A percentile compares a stretch with the other conserved stretches of the same genome.
Conservation (phyloP, 2,329 filamentous ascomycete species). For the Dothidotthia symphoricarpi region DNA sequence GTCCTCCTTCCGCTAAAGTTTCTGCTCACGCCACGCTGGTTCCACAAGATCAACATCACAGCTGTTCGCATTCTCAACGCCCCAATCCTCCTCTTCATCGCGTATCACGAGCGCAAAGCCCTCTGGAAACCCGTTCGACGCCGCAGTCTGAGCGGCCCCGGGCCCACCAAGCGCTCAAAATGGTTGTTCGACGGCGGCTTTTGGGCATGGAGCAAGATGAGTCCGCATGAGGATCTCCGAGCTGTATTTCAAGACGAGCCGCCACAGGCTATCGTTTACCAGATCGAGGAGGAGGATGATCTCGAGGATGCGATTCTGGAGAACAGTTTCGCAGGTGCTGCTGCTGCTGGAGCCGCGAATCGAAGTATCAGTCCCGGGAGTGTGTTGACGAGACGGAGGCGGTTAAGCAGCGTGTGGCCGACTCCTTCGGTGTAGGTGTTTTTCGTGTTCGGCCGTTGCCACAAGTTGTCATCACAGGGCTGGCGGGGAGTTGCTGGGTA, state of each 20-base stretch:
- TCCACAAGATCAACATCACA: conserved; percentile 84
- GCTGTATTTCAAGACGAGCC: conserved; percentile 71
- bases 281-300: conserved; percentile 52
- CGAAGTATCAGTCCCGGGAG: conserved; percentile 36
- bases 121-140: conserved; percentile 59
- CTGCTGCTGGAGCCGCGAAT: conserved; percentile 9
- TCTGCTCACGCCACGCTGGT: conserved; percentile 76
- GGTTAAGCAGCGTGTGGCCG: conserved; percentile 40
- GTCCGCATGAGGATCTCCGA: conserved; percentile 68
- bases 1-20: conserved; percentile 75
- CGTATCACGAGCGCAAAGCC: conserved; percentile 66
- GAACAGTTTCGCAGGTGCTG: conserved; percentile 37
- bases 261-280: conserved; percentile 54
- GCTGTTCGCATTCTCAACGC: conserved; percentile 72
- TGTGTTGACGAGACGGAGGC: conserved; percentile 30
- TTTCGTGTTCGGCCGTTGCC: too few species aligned
- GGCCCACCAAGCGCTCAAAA: conserved; percentile 44
- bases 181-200: conserved; percentile 46
- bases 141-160: conserved; percentile 24
- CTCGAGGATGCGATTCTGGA: conserved; percentile 47
- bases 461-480: too few species aligned
- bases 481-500: too few species aligned
- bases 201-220: conserved; percentile 60
- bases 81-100: conserved; percentile 70
- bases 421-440: conserved; percentile 9